Conservation (phyloP, 768 basidiomycete genomes). For the Russula olivacea region DNA sequence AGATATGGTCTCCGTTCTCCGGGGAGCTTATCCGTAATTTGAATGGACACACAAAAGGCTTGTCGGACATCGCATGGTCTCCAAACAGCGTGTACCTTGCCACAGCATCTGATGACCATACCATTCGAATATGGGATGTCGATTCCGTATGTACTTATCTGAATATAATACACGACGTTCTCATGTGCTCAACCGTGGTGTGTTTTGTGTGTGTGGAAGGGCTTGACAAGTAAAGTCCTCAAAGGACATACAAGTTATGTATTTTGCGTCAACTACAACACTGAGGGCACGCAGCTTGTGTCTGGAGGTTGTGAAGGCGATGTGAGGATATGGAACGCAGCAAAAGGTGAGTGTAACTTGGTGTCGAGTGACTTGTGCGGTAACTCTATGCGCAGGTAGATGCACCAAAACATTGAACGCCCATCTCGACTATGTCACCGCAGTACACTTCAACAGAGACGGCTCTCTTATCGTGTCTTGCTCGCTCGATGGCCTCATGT, state of each 20-base stretch:
- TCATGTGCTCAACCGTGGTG: not conserved
- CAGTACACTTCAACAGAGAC: slow-evolving; percentile 90
- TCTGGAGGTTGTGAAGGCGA: slow-evolving; percentile 93
- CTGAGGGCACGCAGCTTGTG: slow-evolving; percentile 79
- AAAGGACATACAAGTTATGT: slow-evolving; percentile 84
- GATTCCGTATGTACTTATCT: slow-evolving; percentile 50
- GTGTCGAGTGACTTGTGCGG: not conserved
- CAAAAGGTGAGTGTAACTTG: slow-evolving; percentile 51
- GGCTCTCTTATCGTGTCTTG: slow-evolving; percentile 89
- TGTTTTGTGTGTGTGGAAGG: slow-evolving; percentile 37
- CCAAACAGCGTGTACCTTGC: slow-evolving; percentile 77
- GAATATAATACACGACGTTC: not conserved
- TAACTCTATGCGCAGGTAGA: slow-evolving; percentile 46
- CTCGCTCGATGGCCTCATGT: slow-evolving; percentile 93
- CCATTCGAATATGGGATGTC: slow-evolving; percentile 84
- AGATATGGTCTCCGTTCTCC: slow-evolving; percentile 79
- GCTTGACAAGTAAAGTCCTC: slow-evolving; percentile 61
- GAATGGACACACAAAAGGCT: slow-evolving; percentile 69
- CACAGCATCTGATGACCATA: slow-evolving; percentile 89
- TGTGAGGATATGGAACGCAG: slow-evolving; percentile 87
- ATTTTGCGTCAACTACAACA: slow-evolving; percentile 90
- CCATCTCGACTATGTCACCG: slow-evolving; percentile 91
- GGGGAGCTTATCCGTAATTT: slow-evolving; percentile 72
- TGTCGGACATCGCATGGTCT: slow-evolving; percentile 89
- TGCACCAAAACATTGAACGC: slow-evolving; percentile 84